These are phyloP conservation scores for Helotiales sp. DNA, from an alignment of 2,329 filamentous ascomycete genomes.

Conservation along the genomic window DNA sequence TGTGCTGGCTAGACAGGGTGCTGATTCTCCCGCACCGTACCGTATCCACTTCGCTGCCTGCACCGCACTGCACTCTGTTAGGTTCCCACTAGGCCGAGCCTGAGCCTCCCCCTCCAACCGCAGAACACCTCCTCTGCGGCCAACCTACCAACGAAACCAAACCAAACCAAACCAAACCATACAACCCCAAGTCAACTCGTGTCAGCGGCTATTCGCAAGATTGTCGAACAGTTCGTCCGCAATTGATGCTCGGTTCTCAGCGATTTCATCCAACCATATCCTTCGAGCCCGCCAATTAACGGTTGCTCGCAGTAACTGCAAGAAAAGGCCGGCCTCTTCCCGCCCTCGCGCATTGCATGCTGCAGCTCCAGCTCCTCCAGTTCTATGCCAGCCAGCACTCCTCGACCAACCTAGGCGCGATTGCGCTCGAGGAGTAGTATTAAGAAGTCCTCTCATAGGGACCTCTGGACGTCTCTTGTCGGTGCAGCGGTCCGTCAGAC, in stretches of 20 bases:
- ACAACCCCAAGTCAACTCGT: not conserved
- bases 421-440: slow-evolving; percentile 34
- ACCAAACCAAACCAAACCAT: not conserved
- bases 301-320: slow-evolving; percentile 11
- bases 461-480: slow-evolving; percentile 46
- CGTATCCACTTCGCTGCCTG: not conserved
- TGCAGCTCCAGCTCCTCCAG: slow-evolving; percentile 20
- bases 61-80: not conserved
- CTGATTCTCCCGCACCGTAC: not conserved
- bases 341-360: slow-evolving; percentile 26
- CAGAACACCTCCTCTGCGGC: too few species aligned
- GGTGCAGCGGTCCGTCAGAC: slow-evolving; percentile 45
- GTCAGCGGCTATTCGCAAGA: slow-evolving; percentile 21
- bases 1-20: not conserved
- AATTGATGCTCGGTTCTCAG: slow-evolving; percentile 6
- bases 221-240: slow-evolving; percentile 18
- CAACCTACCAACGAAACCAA: slow-evolving; percentile 1
- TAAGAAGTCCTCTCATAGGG: slow-evolving; percentile 25
- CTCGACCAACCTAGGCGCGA: slow-evolving; percentile 34
- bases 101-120: not conserved
- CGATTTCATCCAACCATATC: not conserved
- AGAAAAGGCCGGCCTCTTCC: slow-evolving; percentile 14
- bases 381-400: slow-evolving; percentile 19
- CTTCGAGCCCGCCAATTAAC: slow-evolving; percentile 14
- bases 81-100: not conserved